Conservation (phyloP, 257 asterid genomes). For the Solanum lycopersicoides region DNA sequence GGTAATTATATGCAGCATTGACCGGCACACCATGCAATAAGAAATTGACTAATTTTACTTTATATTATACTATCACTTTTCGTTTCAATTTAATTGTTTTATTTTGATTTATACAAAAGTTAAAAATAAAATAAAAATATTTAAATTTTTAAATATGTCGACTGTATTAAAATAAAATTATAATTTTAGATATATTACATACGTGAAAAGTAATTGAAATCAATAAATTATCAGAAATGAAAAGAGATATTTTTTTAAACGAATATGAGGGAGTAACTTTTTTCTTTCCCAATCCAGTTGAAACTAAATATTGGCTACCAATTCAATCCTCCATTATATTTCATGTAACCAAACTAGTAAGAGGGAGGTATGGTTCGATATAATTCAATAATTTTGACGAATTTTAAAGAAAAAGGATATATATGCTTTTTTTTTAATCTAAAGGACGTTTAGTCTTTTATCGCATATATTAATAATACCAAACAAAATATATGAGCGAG, state of each 20-base stretch:
- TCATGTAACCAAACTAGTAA: neutral
- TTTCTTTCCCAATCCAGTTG: neutral
- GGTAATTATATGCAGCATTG: neutral
- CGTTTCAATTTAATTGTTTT: fast-evolving
- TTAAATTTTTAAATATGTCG: no score
- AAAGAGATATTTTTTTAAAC: no score
- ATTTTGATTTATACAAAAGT: fast-evolving
- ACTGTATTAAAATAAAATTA: no score
- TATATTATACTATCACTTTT: neutral
- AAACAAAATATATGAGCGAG: neutral
- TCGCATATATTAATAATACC: neutral
- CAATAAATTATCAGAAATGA: no score
- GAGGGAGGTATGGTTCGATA: neutral
- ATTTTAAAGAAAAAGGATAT: no score
- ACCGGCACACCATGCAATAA: neutral
- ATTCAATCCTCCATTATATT: neutral
- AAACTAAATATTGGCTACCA: neutral
- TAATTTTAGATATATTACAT: no score
- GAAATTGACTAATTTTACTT: neutral
- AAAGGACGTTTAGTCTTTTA: neutral
- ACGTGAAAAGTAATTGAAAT: no score
- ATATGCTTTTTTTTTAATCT: no score
- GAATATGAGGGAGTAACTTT: neutral
- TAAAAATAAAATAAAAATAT: neutral
- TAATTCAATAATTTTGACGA: neutral